phyloP scores from a whole-genome alignment of 345 rosid species.

The Limnanthes douglasii region DNA sequence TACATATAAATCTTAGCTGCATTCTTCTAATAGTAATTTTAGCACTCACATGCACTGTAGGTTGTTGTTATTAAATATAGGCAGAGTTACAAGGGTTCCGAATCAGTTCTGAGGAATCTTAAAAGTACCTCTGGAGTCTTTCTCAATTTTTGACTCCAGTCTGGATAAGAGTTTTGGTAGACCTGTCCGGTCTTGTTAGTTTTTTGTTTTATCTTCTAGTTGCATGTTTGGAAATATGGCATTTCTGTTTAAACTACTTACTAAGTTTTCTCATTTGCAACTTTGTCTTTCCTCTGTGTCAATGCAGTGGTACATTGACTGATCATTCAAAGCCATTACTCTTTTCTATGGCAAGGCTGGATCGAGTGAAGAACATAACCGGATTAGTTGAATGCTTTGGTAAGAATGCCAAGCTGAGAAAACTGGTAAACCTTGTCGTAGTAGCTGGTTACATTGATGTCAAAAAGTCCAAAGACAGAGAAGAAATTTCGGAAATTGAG shows the following conservation, averaged over 20 bases:
- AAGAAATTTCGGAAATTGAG: conserved; percentile 88
- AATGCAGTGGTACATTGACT: conserved; percentile 54
- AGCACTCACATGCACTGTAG: too few relatives aligned
- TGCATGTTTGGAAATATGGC: too few relatives aligned
- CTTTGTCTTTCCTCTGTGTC: conserved; percentile 5
- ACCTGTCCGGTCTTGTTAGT: too few relatives aligned
- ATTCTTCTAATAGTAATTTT: too few relatives aligned
- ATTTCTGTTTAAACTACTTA: too few relatives aligned
- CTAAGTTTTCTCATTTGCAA: neutral
- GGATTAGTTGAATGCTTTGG: conserved; percentile 84
- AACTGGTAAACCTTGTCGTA: conserved; percentile 75
- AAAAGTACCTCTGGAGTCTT: neutral
- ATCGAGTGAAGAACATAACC: conserved; percentile 74
- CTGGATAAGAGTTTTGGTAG: neutral
- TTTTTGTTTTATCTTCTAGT: too few relatives aligned
- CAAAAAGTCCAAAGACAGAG: conserved; percentile 75
- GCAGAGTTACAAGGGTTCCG: too few relatives aligned
- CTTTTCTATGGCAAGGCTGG: conserved; percentile 98
- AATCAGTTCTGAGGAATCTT: neutral
- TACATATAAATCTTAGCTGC: too few relatives aligned
- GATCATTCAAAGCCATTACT: conserved; percentile 76
- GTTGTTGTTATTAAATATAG: too few relatives aligned
- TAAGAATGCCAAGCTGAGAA: conserved; percentile 58
- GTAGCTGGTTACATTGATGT: conserved; percentile 83
- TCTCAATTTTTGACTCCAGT: neutral